These are phyloP conservation scores for Sonneratia alba DNA, from an alignment of 345 rosid species.

Conservation along the genomic window DNA sequence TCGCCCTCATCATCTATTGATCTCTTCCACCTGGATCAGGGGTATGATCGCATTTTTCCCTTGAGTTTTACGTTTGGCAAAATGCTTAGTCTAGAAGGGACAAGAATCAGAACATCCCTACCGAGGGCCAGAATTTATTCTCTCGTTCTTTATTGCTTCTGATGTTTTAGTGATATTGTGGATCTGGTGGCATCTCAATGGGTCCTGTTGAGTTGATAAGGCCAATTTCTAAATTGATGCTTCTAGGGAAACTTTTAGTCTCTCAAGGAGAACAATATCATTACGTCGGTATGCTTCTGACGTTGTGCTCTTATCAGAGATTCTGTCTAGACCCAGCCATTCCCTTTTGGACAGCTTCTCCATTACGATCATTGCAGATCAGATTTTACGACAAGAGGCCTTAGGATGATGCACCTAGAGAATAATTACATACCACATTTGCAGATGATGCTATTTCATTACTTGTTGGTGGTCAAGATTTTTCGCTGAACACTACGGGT, in stretches of 20 bases:
- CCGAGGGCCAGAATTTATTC: too few relatives aligned
- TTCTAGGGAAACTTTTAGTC: too few relatives aligned
- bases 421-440: background rate
- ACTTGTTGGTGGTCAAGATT: background rate
- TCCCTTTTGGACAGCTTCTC: constrained; percentile 13
- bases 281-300: too few relatives aligned
- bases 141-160: background rate
- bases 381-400: background rate
- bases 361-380: background rate
- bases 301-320: constrained; percentile 8
- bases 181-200: background rate
- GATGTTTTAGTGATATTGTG: background rate
- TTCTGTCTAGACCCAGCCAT: constrained; percentile 52
- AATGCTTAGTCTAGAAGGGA: background rate
- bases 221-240: too few relatives aligned
- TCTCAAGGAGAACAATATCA: too few relatives aligned
- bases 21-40: constrained; percentile 27
- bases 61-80: background rate
- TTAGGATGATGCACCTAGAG: background rate
- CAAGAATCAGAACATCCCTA: too few relatives aligned
- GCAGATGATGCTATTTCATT: background rate
- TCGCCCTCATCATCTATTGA: constrained; percentile 39
- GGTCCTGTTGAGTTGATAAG: background rate
- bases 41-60: background rate
- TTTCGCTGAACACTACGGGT: background rate